Evolutionary conservation across 2,329 filamentous ascomycete species (phyloP).

Genomic region (Curvularia verruculosa): DNA sequence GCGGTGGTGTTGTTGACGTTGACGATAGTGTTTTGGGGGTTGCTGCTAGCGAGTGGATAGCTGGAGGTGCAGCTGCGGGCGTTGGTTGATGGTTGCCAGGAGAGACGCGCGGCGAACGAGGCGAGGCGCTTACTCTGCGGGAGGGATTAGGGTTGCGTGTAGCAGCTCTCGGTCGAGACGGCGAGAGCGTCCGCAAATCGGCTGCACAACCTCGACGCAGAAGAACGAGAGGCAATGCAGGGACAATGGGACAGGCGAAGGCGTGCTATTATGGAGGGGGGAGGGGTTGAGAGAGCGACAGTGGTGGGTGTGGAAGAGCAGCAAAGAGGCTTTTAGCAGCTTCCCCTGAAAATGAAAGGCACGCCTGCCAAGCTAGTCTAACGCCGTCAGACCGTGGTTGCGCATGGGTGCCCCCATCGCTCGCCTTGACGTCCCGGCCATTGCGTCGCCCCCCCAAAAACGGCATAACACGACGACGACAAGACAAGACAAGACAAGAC

Average conservation of each 20-base stretch:
- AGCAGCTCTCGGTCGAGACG: constrained; percentile 35
- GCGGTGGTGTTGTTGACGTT: constrained; percentile 13
- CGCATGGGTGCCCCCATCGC: constrained; percentile 33
- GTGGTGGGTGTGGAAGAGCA: constrained; percentile 39
- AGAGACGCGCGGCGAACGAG: constrained; percentile 42
- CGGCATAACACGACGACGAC: constrained; percentile 10
- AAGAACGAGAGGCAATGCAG: constrained; percentile 42
- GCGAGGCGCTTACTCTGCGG: constrained; percentile 32
- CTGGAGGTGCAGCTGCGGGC: constrained; percentile 28
- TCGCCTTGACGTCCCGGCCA: constrained; percentile 27
- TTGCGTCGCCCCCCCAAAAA: constrained; percentile 31
- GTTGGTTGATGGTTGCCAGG: constrained; percentile 40
- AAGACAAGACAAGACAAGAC: too few species aligned
- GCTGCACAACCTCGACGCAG: constrained; percentile 27
- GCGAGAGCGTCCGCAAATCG: constrained; percentile 17
- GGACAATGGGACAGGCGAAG: constrained; percentile 23
- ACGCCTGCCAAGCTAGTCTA: constrained; percentile 34
- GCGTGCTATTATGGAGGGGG: constrained; percentile 30
- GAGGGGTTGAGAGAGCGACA: constrained; percentile 34
- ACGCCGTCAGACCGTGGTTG: constrained; percentile 26
- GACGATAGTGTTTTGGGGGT: not conserved
- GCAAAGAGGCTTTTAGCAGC: constrained; percentile 40
- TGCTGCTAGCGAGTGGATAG: constrained; percentile 39
- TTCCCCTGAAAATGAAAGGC: constrained; percentile 42
- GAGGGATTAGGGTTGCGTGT: constrained; percentile 15